Percentiles rank a stretch among this genome's conserved stretches.
Evolutionary conservation across 805 yeast species (phyloP).

Genomic region (Nakazawaea ernobii): DNA sequence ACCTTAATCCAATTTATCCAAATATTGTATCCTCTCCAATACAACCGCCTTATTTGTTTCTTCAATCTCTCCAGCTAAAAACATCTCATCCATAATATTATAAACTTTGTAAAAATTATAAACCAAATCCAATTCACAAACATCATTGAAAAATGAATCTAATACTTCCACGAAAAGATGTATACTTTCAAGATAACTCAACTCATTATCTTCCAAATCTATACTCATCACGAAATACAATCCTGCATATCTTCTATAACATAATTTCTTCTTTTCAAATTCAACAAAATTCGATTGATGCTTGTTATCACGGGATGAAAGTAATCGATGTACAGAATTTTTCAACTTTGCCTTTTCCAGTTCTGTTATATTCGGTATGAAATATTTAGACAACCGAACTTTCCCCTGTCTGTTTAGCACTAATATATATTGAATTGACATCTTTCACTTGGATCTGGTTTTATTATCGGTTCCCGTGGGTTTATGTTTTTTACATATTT

Average conservation of each 20-base stretch:
- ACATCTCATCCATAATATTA: slow-evolving; percentile 79
- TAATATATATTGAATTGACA: slow-evolving; percentile 77
- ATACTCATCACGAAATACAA: slow-evolving; percentile 81
- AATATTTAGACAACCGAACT: slow-evolving; percentile 83
- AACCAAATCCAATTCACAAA: slow-evolving; percentile 89
- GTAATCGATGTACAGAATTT: slow-evolving; percentile 68
- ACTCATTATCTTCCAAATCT: slow-evolving; percentile 75
- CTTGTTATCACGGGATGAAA: slow-evolving; percentile 78
- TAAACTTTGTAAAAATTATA: slow-evolving; percentile 87
- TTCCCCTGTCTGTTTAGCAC: slow-evolving; percentile 94
- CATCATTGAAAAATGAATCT: slow-evolving; percentile 82
- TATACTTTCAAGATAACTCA: slow-evolving; percentile 74
- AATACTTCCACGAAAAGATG: slow-evolving; percentile 86
- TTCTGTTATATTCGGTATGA: slow-evolving; percentile 24
- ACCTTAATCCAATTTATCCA: slow-evolving; percentile 53
- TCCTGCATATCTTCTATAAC: slow-evolving; percentile 90
- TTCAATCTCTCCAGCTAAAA: slow-evolving; percentile 84
- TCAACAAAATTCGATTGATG: slow-evolving; percentile 45
- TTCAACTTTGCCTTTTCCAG: slow-evolving; percentile 42
- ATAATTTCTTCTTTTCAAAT: slow-evolving; percentile 56
- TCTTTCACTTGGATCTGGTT: slow-evolving; percentile 19
- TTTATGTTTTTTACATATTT: background rate
- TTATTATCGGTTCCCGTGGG: background rate
- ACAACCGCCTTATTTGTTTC: slow-evolving; percentile 73
- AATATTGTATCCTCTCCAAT: slow-evolving; percentile 54